Base-by-base conservation (phyloP, 1,139 yeast genomes). In the Kluyveromyces sp. region DNA sequence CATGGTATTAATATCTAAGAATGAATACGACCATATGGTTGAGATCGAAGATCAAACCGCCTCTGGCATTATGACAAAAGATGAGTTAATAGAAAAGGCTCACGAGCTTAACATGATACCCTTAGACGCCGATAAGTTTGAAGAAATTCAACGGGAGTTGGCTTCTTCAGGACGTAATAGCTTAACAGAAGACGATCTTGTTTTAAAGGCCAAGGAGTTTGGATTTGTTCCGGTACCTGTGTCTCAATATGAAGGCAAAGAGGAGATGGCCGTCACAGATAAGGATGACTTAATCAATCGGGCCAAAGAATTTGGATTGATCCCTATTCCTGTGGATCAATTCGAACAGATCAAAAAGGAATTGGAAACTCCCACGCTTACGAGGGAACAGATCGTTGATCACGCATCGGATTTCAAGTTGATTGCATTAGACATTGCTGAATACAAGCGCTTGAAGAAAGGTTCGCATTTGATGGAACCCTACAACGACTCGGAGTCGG, bases 141-240 rank as follows among this genome's bases (percentile, higher is more conserved):
- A 60, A 35, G 45, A 37, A 19, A 49, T 57, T 16, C 49, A 46
- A 39, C 50, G 46, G 15, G 42, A 39, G 11, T 33, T 47, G 9
- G 48, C 46, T 17, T 35, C 45, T 4, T 20, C 30, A 1, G 36
- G 40, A 7, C 22, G 41, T 12, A 41, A 39, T 9, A 38, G 42
- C 6, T 31, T 55, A 39, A 46, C 57, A 17, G 52, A 52, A 26
- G 55, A 58, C 3, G 61, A 60, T 22, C 39, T 64, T 30, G 64
- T 69, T 7, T 45, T 61, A 13, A 63, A 58, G 44, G 77, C 80
- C 49, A 62, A 69, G 4, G 78, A 73, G 36, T 61, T 70, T 45
- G 74, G 77, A 8, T 62, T 76, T 41, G 65, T 66, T 2, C 58
- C 77, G 12, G 54, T 78, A 6, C 61, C 75, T 0, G 67, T 66